Evolutionary conservation across 208 protist species (phyloP), one percentile per base, ranked within the genome.

Genomic region (Wallacemonas sp.): DNA sequence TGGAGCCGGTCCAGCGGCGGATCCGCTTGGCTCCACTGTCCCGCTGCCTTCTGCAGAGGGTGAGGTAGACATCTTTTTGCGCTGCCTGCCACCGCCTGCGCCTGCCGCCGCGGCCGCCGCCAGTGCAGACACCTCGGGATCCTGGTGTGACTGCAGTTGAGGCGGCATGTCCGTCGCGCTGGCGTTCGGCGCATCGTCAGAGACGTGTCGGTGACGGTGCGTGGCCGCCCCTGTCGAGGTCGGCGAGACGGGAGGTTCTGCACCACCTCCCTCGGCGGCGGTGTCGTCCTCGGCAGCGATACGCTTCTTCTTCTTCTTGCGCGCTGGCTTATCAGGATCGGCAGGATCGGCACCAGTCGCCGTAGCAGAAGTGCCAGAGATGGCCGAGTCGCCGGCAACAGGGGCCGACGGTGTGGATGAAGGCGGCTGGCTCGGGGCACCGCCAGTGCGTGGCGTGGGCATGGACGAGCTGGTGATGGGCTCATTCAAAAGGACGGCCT

Each of bases 401-500:
- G 61, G 60, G n/a, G 75, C 30, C 0, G 43, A 30, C 46, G 26
- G 30, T 56, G 70, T 70, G 55, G 75, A 61, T 30, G 30, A 11
- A 24, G 16, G 14, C 61, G 5, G 41, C 26, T 9, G 4, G n/a
- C n/a, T n/a, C n/a, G n/a, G n/a, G n/a, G n/a, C n/a, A n/a, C n/a
- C n/a, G n/a, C n/a, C n/a, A n/a, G n/a, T n/a, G n/a, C n/a, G 34
- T 47, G 11, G 39, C 14, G 61, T 24, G 6, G 26, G 17, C 23
- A 4, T 2, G 26, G 9, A 11, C 21, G 16, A 24, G 61, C 33
- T 27, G 3, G 43, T n/a, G n/a, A 30, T 27, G 8, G 30, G 24
- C 9, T 60, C 65, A 29, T 70, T 65, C 61, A 72, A 72, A 27
- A 85, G 76, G 21, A 68, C 44, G 0, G 68, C 56, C 36, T 76